Percentiles rank a stretch among this genome's conserved stretches.
phyloP scores from a whole-genome alignment of 2,329 filamentous ascomycete genomes.

The Talaromyces sp. region DNA sequence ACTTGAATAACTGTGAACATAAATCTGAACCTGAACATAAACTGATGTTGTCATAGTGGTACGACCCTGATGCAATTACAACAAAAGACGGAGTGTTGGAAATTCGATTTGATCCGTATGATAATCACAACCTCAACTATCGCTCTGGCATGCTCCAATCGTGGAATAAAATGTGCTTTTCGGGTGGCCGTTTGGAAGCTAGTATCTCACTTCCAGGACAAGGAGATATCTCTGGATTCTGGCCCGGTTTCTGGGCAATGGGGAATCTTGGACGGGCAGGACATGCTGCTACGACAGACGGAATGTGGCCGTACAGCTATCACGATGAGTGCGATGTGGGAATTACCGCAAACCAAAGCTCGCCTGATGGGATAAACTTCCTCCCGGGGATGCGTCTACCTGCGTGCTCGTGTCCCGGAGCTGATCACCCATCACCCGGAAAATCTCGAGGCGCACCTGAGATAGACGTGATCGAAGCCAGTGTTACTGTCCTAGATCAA shows the following conservation, averaged over 20 bases:
- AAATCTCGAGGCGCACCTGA: conserved; percentile 63
- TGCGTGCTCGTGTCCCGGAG: conserved; percentile 59
- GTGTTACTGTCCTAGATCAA: conserved; percentile 49
- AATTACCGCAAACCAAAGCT: conserved; percentile 68
- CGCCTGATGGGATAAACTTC: conserved; percentile 59
- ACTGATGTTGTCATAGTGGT: conserved; percentile 49
- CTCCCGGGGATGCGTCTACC: conserved; percentile 67
- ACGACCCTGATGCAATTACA: conserved; percentile 62
- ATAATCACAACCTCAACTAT: conserved; percentile 61
- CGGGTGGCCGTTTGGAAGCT: conserved; percentile 64
- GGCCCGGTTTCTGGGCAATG: conserved; percentile 74
- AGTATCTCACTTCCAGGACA: conserved; percentile 64
- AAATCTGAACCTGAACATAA: conserved; percentile 10
- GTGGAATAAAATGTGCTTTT: conserved; percentile 71
- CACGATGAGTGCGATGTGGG: conserved; percentile 63
- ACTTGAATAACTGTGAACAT: not conserved
- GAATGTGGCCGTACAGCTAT: conserved; percentile 71
- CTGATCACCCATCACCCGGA: conserved; percentile 63
- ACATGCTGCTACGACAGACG: conserved; percentile 65
- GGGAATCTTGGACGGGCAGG: conserved; percentile 67
- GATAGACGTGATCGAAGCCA: conserved; percentile 69
- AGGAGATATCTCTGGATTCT: conserved; percentile 64
- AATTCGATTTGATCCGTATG: conserved; percentile 60
- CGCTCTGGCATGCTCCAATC: conserved; percentile 70
- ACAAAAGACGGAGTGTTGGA: conserved; percentile 60